Base-by-base conservation (phyloP, 805 yeast species). In the Yarrowia deformans region DNA sequence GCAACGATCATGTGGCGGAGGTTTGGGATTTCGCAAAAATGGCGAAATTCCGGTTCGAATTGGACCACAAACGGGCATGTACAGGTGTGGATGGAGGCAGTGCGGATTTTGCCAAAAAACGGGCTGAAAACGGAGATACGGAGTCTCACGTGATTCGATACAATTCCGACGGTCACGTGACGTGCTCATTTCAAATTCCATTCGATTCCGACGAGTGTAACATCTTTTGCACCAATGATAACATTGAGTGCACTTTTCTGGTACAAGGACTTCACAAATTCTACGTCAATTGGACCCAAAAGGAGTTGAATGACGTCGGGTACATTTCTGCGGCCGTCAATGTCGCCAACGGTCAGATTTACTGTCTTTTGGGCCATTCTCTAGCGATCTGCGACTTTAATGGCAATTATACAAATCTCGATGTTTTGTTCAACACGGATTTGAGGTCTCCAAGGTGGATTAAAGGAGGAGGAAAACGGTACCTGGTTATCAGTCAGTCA, bases 181-280 rank as follows among this genome's bases (percentile, higher is more conserved):
- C 37, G 5, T 3, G 18, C 10, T 9, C 32, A 10, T 23, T 56
- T 6, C 16, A 5, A 6, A 56, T 56, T n/a, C 48, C 46, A 10
- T 40, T 56, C n/a, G 63, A 56, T 4, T 3, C 48, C 6, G 4
- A 3, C 6, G 48, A 56, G 37, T 56, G 63, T 16, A 56, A 40
- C 10, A 56, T 56, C 13, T 56, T 56, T 9, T 40, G 37, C 29
- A 56, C 63, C 14, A 42, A 42, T 5, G 63, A 56, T 6, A 40
- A n/a, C 10, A 56, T 56, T 16, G 63, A 56, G 12, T 56, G 63
- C 29, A 40, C 46, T 9, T 56, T 56, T 42, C n/a, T 56, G 5
- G 63, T 56, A 0, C 63, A 56, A 3, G 63, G 63, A 1, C 48
- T 56, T 2, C 63, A 42, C 63, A 56, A 56, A 37, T 56, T 29